These are phyloP conservation scores for Cyclotella baltica DNA, from an alignment of 108 stramenopile genomes.

Conservation along the genomic window DNA sequence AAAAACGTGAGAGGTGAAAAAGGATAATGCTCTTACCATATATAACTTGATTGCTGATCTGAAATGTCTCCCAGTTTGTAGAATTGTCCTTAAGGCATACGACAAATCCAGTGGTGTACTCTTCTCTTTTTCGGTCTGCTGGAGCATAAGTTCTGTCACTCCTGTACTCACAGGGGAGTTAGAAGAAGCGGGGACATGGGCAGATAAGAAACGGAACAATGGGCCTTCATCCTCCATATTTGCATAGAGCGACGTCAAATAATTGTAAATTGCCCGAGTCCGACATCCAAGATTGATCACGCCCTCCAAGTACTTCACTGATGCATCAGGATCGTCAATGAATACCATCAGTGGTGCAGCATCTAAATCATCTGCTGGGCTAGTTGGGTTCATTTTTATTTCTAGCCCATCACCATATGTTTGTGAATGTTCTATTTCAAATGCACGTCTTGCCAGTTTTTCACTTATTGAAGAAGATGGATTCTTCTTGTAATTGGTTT, in stretches of 20 bases:
- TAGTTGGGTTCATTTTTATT: conserved; percentile 47
- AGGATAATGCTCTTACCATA: conserved; percentile 52
- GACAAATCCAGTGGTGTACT: conserved; percentile 79
- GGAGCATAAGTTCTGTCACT: conserved; percentile 33
- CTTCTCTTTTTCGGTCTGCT: conserved; percentile 51
- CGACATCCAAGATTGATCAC: conserved; percentile 82
- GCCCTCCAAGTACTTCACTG: conserved; percentile 78
- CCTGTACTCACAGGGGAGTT: conserved; percentile 21
- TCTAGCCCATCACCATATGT: conserved; percentile 45
- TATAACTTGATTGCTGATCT: conserved; percentile 89
- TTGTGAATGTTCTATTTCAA: conserved; percentile 42
- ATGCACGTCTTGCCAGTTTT: conserved; percentile 26
- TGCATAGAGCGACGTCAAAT: conserved; percentile 77
- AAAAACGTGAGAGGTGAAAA: background rate
- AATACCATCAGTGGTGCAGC: conserved; percentile 39
- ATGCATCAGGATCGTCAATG: conserved; percentile 72
- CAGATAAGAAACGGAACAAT: conserved; percentile 78
- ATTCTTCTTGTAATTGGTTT: conserved; percentile 34
- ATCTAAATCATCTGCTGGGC: conserved; percentile 17
- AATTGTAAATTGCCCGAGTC: conserved; percentile 79
- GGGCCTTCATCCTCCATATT: conserved; percentile 87
- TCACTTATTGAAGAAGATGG: background rate
- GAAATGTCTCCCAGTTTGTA: conserved; percentile 83
- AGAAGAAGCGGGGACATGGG: conserved; percentile 66
- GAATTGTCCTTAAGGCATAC: conserved; percentile 74